These are phyloP conservation scores for Yamadazyma laniorum DNA, from an alignment of 805 yeast genomes.

Conservation along the genomic window DNA sequence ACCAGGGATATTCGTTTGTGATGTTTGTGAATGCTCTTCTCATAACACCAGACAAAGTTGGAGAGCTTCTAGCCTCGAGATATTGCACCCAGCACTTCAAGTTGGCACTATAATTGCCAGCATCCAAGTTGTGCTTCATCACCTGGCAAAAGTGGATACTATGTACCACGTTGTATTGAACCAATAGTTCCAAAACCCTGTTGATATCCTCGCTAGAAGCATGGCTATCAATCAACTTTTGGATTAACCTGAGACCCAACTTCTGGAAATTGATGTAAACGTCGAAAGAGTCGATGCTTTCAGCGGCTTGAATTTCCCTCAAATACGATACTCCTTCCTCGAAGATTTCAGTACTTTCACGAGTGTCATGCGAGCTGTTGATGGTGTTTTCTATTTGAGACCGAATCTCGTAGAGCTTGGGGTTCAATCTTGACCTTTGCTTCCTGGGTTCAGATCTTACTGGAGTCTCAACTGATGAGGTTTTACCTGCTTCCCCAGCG, in stretches of 20 bases:
- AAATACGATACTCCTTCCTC: constrained; percentile 41
- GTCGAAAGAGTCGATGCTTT: constrained; percentile 25
- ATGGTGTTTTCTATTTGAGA: constrained; percentile 29
- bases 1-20: constrained; percentile 2
- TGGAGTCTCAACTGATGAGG: too few species aligned
- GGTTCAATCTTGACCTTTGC: too few species aligned
- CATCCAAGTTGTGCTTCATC: constrained; percentile 20
- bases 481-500: background rate
- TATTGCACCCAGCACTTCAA: constrained; percentile 34
- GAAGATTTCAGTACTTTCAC: constrained; percentile 35
- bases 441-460: too few species aligned
- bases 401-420: constrained; percentile 5
- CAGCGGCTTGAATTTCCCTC: constrained; percentile 35
- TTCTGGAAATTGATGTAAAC: constrained; percentile 29
- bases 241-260: constrained; percentile 15
- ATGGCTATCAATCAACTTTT: constrained; percentile 13
- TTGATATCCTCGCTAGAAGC: background rate
- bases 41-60: background rate
- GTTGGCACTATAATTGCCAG: constrained; percentile 21
- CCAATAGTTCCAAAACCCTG: constrained; percentile 28
- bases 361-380: constrained; percentile 17
- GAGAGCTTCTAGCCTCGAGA: constrained; percentile 21
- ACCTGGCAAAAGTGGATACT: constrained; percentile 26
- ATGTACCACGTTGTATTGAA: constrained; percentile 33
- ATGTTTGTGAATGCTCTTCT: background rate